Evolutionary conservation across 202 grass and related monocot species (phyloP), one percentile per base, ranked within the genome.

Genomic region (Setaria italica): DNA sequence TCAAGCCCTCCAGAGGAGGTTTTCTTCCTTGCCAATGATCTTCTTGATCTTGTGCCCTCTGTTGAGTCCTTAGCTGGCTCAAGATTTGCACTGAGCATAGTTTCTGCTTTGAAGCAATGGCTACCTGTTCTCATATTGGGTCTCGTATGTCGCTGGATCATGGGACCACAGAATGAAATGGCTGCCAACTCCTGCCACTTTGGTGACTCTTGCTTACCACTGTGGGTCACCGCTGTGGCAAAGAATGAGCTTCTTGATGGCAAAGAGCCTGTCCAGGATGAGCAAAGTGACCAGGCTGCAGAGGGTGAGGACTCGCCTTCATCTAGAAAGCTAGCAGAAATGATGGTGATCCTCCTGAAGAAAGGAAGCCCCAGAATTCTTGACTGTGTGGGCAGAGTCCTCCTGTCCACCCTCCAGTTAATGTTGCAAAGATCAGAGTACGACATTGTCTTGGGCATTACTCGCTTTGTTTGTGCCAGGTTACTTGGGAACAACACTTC

Each of bases 71-170:
- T 81, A 50, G 20, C 82, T 69, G 96, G 93, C 63, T 72, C 84
- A 2, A 93, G 76, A 80, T 89, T 65, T 91, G 86, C 91, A 17
- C 70, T 80, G 57, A 25, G 76, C 63, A 62, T 92, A 29, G 48
- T 87, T 82, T 90, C 96, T 51, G 66, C 70, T 85, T 84, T 89
- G 45, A 95, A 95, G 71, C 79, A 85, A 72, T 99, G 96, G 96
- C 80, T 99, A 49, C 93, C 91, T 81, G 64, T 92, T 81, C 80
- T 99, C 68, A 70, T 99, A 84, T 47, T 99, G 72, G 93, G 91
- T 64, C 74, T 99, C 42, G 93, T 90, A 75, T 90, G 88, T 86
- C 77, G 81, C 34, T 84, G 79, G 72, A 83, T 95, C 67, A 73
- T 86, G 50, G 72, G 72, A 50, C 42, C 86, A 48, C 84, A 85